A percentile compares a stretch with the other conserved stretches of the same genome.
phyloP scores from a whole-genome alignment of 1,284 basidiomycete species.

The Farysia itapuensis region DNA sequence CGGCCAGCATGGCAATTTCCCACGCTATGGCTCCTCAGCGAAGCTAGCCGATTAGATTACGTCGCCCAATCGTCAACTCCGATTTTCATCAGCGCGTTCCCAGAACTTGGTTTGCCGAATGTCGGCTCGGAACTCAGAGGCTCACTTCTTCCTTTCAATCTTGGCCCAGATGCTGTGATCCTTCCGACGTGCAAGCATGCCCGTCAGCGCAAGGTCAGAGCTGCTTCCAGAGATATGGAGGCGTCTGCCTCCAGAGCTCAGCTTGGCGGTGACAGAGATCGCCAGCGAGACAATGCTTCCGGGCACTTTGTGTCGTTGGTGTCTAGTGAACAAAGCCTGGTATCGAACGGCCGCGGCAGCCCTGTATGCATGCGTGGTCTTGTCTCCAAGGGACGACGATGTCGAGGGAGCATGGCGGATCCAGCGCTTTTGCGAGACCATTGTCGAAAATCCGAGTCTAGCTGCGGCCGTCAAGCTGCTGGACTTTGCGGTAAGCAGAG shows the following conservation, averaged over 20 bases:
- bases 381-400: slow-evolving; percentile 21
- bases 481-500: slow-evolving; percentile 29
- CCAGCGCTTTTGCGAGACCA: slow-evolving; percentile 25
- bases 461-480: slow-evolving; percentile 18
- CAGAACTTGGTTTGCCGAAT: too few relatives aligned
- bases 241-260: slow-evolving; percentile 12
- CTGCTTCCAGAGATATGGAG: too few relatives aligned
- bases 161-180: too few relatives aligned
- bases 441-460: slow-evolving; percentile 14
- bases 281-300: slow-evolving; percentile 16
- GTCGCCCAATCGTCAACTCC: too few relatives aligned
- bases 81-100: too few relatives aligned
- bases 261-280: slow-evolving; percentile 13
- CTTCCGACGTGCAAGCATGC: too few relatives aligned
- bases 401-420: slow-evolving; percentile 12
- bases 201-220: too few relatives aligned
- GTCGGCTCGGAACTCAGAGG: too few relatives aligned
- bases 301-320: slow-evolving; percentile 13
- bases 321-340: slow-evolving; percentile 17
- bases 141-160: too few relatives aligned
- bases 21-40: too few relatives aligned
- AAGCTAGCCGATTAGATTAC: too few relatives aligned
- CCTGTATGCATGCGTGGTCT: slow-evolving; percentile 15
- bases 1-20: too few relatives aligned
- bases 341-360: slow-evolving; percentile 7